Conservation (phyloP, 495 filamentous ascomycete species). For the Acidomyces sp. region DNA sequence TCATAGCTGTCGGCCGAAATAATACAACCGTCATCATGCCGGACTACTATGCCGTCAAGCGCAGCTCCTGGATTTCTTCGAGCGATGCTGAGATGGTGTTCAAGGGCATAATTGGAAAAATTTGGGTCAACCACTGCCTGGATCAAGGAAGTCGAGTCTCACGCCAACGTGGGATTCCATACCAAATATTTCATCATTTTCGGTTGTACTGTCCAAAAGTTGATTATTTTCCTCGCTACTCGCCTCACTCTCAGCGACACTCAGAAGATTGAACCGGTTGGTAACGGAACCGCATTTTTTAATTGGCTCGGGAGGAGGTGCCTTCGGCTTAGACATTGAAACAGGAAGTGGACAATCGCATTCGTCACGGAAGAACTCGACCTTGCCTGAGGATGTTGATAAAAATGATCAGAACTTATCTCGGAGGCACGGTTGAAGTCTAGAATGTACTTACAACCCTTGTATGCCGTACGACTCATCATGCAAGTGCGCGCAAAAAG, state of each 20-base stretch:
- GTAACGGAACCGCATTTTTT: constrained; percentile 30
- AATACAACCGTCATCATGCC: no score
- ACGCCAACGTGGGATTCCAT: constrained; percentile 3
- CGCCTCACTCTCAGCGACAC: constrained; percentile 33
- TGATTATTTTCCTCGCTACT: constrained; percentile 15
- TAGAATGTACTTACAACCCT: constrained; percentile 53
- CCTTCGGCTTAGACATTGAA: constrained; percentile 24
- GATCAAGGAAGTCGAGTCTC: constrained; percentile 12
- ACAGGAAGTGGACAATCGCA: constrained; percentile 49
- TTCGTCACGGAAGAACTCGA: constrained; percentile 63
- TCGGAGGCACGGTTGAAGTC: no score
- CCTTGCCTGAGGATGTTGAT: no score
- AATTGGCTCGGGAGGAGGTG: constrained; percentile 24
- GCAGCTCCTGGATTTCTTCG: no score
- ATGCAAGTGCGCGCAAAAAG: constrained; percentile 66
- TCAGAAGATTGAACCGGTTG: constrained; percentile 57
- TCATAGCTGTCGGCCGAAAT: no score
- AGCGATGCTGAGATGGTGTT: no score
- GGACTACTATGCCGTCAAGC: no score
- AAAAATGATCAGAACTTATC: no score
- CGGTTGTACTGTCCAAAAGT: background rate
- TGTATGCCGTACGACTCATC: constrained; percentile 64
- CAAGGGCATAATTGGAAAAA: no score
- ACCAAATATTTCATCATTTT: constrained; percentile 4
- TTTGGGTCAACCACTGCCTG: constrained; percentile 3